phyloP scores from a whole-genome alignment of 1,139 yeast genomes.

The Candida sp. region DNA sequence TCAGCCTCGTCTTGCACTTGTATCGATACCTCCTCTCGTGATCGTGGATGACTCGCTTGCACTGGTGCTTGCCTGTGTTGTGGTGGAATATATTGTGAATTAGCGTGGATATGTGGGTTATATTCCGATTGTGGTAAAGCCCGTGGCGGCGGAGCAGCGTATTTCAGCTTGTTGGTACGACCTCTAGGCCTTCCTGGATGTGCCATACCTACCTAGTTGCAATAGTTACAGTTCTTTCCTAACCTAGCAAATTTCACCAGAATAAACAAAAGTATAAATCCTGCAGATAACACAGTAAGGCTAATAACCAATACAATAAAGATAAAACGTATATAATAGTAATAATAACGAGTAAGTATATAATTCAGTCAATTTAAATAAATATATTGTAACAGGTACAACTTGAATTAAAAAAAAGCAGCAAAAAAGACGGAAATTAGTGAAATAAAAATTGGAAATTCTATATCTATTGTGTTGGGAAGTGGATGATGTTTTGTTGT shows the following conservation, averaged over 20 bases:
- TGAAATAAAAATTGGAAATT: neutral
- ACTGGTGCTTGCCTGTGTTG: slow-evolving; percentile 14
- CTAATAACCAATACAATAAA: no score
- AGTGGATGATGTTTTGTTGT: neutral
- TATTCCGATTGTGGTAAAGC: slow-evolving; percentile 9
- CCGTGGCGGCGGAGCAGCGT: slow-evolving; percentile 7
- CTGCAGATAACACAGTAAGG: neutral
- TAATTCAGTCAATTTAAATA: neutral
- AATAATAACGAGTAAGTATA: neutral
- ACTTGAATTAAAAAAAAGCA: neutral
- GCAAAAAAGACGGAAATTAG: neutral
- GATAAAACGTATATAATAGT: neutral
- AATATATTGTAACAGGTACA: neutral
- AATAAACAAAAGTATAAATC: neutral
- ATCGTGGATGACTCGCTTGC: slow-evolving; percentile 9
- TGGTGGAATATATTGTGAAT: slow-evolving; percentile 9
- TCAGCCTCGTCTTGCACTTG: slow-evolving; percentile 64
- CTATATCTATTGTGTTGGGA: neutral
- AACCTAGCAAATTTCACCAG: neutral
- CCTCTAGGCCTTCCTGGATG: slow-evolving; percentile 42
- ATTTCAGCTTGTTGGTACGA: slow-evolving; percentile 17
- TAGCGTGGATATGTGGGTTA: slow-evolving; percentile 7
- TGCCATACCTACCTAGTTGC: slow-evolving; percentile 18
- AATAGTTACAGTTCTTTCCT: neutral
- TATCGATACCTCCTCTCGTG: slow-evolving; percentile 29